Evolutionary conservation across 495 filamentous ascomycete species (phyloP).

Genomic region (Podospora pseudocomata): DNA sequence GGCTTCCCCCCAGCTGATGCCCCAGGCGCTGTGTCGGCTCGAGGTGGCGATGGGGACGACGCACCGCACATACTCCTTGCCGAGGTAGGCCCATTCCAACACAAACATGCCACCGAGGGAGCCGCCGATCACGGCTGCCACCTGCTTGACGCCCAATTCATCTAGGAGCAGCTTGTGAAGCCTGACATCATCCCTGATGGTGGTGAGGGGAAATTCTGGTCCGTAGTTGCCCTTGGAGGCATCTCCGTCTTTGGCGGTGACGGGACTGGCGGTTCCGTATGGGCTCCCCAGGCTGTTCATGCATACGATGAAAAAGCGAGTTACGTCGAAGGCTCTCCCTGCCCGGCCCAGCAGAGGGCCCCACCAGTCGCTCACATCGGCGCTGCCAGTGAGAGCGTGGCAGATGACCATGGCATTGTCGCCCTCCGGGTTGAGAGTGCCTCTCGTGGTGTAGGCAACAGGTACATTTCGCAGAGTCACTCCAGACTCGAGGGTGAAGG

Average conservation of each 20-base stretch:
- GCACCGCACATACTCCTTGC: conserved; percentile 84
- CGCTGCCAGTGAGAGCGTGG: conserved; percentile 92
- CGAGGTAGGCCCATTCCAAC: conserved; percentile 94
- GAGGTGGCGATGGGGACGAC: conserved; percentile 96
- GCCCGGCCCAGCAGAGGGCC: conserved; percentile 86
- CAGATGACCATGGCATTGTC: conserved; percentile 98
- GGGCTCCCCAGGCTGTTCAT: conserved; percentile 95
- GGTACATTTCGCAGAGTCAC: conserved; percentile 83
- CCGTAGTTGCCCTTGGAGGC: conserved; percentile 74
- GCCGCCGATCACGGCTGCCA: conserved; percentile 90
- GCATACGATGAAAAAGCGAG: conserved; percentile 90
- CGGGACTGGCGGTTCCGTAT: conserved; percentile 92
- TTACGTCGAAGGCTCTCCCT: conserved; percentile 87
- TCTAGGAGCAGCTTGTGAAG: conserved; percentile 90
- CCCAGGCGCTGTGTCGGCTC: conserved; percentile 94
- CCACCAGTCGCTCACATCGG: conserved; percentile 98
- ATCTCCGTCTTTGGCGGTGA: conserved; percentile 81
- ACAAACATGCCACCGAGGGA: conserved; percentile 98
- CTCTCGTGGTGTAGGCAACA: conserved; percentile 86
- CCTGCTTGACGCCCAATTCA: conserved; percentile 77
- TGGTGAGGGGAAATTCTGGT: conserved; percentile 93
- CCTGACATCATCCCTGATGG: conserved; percentile 91
- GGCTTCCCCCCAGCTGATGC: conserved; percentile 97
- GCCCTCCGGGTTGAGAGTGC: conserved; percentile 64
- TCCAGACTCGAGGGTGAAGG: conserved; percentile 91